Percentiles rank a stretch among this genome's conserved stretches.
phyloP scores from a whole-genome alignment of 176 grass and related monocot genomes.

The Coix lacrymajobi region DNA sequence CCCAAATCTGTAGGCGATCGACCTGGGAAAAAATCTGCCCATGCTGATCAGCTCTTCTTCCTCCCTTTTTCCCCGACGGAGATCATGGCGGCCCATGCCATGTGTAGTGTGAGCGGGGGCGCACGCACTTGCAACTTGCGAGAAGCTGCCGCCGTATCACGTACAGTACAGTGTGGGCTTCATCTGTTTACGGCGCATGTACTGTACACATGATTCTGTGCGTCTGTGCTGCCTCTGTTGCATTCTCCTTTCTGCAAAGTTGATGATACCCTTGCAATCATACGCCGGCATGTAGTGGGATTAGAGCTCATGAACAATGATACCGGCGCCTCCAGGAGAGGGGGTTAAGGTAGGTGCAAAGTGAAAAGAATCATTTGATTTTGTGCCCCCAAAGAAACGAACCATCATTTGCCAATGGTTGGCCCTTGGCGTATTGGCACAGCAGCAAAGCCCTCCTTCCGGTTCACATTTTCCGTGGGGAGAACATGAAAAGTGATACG shows the following conservation, averaged over 20 bases:
- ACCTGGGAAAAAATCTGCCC: not conserved
- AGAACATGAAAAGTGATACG: not conserved
- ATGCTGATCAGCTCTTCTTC: not conserved
- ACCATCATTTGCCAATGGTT: conserved; percentile 22
- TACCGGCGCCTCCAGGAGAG: not conserved
- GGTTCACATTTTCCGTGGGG: not conserved
- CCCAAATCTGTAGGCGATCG: not conserved
- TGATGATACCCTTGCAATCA: not conserved
- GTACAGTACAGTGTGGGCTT: no score
- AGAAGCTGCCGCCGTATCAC: no score
- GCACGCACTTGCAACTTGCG: not conserved
- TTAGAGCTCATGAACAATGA: conserved; percentile 23
- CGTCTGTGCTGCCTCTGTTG: not conserved
- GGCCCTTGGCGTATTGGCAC: not conserved
- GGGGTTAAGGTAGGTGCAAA: not conserved
- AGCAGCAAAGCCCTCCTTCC: not conserved
- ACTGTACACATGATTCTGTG: not conserved
- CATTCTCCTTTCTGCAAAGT: not conserved
- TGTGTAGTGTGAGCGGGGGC: not conserved
- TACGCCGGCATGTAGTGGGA: conserved; percentile 14
- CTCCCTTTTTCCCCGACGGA: not conserved
- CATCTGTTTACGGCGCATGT: not conserved
- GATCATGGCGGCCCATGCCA: not conserved
- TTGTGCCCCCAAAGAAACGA: not conserved
- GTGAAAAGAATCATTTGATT: not conserved